These are phyloP conservation scores for Chytridiales sp. DNA, from an alignment of 371 early-diverging fungal species.

Conservation along the genomic window DNA sequence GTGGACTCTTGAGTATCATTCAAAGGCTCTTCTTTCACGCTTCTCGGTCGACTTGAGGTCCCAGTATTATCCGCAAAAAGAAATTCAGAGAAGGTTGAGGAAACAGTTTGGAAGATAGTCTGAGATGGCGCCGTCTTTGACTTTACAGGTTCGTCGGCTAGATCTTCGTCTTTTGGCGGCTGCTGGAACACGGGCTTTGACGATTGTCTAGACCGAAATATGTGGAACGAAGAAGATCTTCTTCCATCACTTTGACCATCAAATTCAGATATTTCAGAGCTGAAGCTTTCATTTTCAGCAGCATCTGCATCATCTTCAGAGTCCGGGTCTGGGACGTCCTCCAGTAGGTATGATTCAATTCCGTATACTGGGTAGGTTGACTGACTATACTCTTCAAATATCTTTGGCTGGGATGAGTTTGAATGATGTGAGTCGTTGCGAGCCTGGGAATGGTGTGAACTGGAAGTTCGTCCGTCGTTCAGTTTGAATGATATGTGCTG, in stretches of 20 bases:
- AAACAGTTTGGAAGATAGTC: too few species aligned
- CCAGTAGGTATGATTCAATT: slow-evolving; percentile 22
- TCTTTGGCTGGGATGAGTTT: neutral
- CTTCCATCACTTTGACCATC: neutral
- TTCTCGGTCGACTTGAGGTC: too few species aligned
- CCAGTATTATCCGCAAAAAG: too few species aligned
- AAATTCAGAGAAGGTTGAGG: too few species aligned
- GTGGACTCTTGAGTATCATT: too few species aligned
- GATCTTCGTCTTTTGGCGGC: neutral
- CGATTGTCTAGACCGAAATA: neutral
- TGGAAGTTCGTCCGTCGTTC: neutral
- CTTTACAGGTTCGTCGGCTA: neutral
- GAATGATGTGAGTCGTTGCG: neutral
- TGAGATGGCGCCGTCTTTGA: neutral
- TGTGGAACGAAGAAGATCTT: neutral
- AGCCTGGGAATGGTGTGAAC: neutral
- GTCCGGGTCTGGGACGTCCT: slow-evolving; percentile 32
- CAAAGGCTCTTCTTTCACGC: too few species aligned
- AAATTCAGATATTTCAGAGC: neutral
- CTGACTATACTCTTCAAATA: neutral
- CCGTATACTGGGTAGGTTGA: slow-evolving; percentile 2
- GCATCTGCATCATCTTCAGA: slow-evolving; percentile 11
- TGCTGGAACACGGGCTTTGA: neutral
- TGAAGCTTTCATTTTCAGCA: neutral
- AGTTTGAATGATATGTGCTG: neutral